A percentile compares a stretch with the other conserved stretches of the same genome.
Evolutionary conservation across 345 rosid genomes (phyloP).

Genomic region (Kandelia obovata): DNA sequence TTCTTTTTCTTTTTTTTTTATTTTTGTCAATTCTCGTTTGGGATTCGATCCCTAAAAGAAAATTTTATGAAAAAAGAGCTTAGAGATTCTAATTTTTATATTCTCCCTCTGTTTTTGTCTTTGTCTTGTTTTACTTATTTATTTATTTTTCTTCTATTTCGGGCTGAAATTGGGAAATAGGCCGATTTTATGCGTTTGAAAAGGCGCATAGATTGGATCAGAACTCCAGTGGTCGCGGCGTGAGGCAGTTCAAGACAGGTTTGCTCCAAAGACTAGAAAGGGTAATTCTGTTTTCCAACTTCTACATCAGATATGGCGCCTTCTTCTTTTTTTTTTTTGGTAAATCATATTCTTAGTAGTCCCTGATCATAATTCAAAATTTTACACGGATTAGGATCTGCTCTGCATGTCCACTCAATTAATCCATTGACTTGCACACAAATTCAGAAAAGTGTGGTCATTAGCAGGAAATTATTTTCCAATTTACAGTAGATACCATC

Average conservation of each 20-base stretch:
- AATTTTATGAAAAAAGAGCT: no score
- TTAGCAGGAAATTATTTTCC: no score
- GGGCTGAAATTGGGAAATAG: conserved; percentile 20
- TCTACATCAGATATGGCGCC: background rate
- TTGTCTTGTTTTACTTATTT: background rate
- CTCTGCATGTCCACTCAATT: no score
- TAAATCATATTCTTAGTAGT: no score
- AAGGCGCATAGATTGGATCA: conserved; percentile 80
- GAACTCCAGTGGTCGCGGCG: conserved; percentile 74
- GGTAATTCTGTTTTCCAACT: conserved; percentile 31
- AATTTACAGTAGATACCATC: no score
- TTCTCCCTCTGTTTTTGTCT: background rate
- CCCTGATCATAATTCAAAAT: no score
- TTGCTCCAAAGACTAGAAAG: conserved; percentile 76
- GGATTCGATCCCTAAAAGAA: no score
- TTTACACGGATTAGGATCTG: no score
- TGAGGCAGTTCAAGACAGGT: conserved; percentile 81
- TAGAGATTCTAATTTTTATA: background rate
- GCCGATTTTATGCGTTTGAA: conserved; percentile 92
- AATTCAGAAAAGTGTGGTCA: no score
- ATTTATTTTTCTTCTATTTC: background rate
- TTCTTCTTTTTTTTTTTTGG: no score
- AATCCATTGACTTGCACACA: no score
- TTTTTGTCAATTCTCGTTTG: no score
- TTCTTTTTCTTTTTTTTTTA: background rate